Evolutionary conservation across 208 protist species (phyloP).

Genomic region (Leishmania amazonensis): DNA sequence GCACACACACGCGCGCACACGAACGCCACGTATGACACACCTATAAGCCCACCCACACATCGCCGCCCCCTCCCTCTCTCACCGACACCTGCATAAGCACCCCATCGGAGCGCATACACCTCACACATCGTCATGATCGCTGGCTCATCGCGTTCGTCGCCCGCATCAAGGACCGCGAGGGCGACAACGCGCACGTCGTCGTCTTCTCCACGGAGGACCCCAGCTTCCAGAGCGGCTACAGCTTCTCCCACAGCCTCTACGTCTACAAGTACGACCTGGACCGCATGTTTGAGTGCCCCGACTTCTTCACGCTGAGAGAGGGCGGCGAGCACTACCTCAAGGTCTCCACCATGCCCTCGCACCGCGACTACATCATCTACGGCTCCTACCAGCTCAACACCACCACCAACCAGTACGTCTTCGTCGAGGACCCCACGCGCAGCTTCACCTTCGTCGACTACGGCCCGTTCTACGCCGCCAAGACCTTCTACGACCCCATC

Average conservation of each 20-base stretch:
- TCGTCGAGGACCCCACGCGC: conserved; percentile 33
- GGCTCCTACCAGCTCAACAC: conserved; percentile 27
- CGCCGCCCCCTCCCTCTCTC: no score
- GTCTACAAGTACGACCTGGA: conserved; percentile 35
- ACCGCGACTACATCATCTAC: conserved; percentile 50
- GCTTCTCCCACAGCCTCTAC: conserved; percentile 49
- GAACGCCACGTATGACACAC: not conserved
- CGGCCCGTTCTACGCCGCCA: conserved; percentile 48
- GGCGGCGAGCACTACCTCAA: conserved; percentile 45
- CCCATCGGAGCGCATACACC: no score
- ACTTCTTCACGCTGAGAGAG: conserved; percentile 45
- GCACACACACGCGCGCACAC: not conserved
- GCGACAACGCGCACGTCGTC: conserved; percentile 43
- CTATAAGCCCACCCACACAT: no score
- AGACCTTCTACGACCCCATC: conserved; percentile 55
- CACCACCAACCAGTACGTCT: conserved; percentile 31
- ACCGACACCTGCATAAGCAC: no score
- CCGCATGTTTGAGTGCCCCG: conserved; percentile 52
- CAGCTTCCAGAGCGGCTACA: conserved; percentile 42
- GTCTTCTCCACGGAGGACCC: conserved; percentile 49
- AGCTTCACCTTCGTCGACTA: conserved; percentile 53
- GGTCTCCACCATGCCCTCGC: conserved; percentile 47
- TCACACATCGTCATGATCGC: not conserved
- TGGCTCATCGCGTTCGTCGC: conserved; percentile 49
- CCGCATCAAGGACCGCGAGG: conserved; percentile 31